These are phyloP conservation scores for Sclerotiophoma versabilis DNA, from an alignment of 2,329 filamentous ascomycete genomes.

Conservation along the genomic window DNA sequence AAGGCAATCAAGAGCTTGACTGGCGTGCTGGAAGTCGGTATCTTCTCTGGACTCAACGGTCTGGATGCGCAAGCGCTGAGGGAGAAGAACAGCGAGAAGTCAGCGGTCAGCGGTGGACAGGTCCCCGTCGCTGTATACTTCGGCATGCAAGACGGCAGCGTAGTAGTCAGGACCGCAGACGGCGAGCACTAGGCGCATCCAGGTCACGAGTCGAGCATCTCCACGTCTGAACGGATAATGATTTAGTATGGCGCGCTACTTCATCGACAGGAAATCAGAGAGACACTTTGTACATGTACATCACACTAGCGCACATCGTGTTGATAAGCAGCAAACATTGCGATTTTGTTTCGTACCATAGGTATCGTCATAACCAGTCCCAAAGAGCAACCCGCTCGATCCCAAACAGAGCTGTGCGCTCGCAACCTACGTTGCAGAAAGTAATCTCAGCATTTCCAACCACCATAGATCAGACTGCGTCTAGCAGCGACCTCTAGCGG, in stretches of 20 bases:
- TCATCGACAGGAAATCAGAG: no score
- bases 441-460: background rate
- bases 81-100: constrained; percentile 28
- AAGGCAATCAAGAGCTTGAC: constrained; percentile 78
- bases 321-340: constrained; percentile 1
- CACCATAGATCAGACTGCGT: background rate
- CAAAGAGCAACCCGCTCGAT: constrained; percentile 10
- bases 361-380: constrained; percentile 6
- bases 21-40: constrained; percentile 88
- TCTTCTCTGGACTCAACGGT: constrained; percentile 86
- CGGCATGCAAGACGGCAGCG: constrained; percentile 73
- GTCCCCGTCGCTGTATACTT: constrained; percentile 96
- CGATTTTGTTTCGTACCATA: constrained; percentile 9
- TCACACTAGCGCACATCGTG: no score
- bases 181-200: constrained; percentile 28
- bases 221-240: background rate
- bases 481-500: constrained; percentile 2
- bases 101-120: constrained; percentile 68
- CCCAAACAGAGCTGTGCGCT: constrained; percentile 16
- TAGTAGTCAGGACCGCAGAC: constrained; percentile 46
- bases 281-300: no score
- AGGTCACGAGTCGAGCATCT: background rate
- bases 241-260: background rate
- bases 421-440: constrained; percentile 16
- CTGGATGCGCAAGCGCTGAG: constrained; percentile 65